phyloP scores from a whole-genome alignment of 208 protist genomes.

The Acanthamoeba sp. region DNA sequence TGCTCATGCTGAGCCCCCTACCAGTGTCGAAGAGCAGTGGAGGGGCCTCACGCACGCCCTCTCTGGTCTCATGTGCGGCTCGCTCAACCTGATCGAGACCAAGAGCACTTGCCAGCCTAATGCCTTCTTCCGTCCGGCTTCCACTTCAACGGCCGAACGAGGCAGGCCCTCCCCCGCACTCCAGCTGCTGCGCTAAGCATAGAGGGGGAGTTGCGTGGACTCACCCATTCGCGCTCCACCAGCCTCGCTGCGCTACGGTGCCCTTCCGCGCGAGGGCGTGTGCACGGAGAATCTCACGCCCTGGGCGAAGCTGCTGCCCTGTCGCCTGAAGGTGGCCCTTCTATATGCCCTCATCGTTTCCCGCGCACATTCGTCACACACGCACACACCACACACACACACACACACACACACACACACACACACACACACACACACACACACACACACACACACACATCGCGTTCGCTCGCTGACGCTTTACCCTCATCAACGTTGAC shows the following conservation, averaged over 20 bases:
- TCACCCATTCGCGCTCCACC: slow-evolving; percentile 13
- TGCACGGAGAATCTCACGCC: slow-evolving; percentile 89
- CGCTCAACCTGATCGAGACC: slow-evolving; percentile 78
- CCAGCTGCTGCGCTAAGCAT: too few relatives aligned
- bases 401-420: too few relatives aligned
- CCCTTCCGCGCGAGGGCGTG: slow-evolving; percentile 84
- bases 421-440: too few relatives aligned
- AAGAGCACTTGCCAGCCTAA: slow-evolving; percentile 79
- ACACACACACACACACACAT: too few relatives aligned
- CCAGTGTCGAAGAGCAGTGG: slow-evolving; percentile 83
- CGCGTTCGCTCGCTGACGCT: too few relatives aligned
- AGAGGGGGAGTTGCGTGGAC: neutral
- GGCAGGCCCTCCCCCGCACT: slow-evolving; percentile 60
- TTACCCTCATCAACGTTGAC: neutral
- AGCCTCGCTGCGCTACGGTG: slow-evolving; percentile 78
- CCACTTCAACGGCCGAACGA: neutral
- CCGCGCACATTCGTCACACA: too few relatives aligned
- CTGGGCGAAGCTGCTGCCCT: slow-evolving; percentile 87
- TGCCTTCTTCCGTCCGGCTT: neutral
- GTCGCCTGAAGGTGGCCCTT: slow-evolving; percentile 73
- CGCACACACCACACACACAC: too few relatives aligned
- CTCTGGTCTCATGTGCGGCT: slow-evolving; percentile 82
- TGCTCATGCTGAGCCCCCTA: neutral
- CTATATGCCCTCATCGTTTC: neutral
- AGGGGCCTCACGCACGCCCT: slow-evolving; percentile 82